Evolutionary conservation across 139 green algal species (phyloP).

Genomic region (Asterochloris erici): DNA sequence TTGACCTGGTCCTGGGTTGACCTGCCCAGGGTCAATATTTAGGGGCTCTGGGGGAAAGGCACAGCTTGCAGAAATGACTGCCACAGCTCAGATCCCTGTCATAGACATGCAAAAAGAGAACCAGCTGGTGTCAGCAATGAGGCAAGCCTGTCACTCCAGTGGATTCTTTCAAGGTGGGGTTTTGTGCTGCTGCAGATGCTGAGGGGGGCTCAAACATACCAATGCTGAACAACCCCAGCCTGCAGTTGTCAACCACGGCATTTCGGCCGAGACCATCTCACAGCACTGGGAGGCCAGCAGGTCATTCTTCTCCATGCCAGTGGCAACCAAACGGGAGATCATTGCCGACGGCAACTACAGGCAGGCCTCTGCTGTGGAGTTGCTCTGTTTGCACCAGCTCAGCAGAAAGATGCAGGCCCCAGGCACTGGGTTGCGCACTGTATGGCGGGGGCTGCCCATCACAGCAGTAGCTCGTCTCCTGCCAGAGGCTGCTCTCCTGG

Average conservation of each 20-base stretch:
- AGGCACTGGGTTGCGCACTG: not conserved
- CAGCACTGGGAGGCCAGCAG: constrained; percentile 46
- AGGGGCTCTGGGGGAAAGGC: no score
- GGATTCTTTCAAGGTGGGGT: constrained; percentile 64
- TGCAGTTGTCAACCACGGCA: constrained; percentile 75
- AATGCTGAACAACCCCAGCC: not conserved
- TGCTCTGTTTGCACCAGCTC: no score
- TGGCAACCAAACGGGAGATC: constrained; percentile 65
- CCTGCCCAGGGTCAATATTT: no score
- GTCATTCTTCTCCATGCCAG: constrained; percentile 72
- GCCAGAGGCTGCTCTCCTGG: not conserved
- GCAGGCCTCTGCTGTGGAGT: not conserved
- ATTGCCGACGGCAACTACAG: constrained; percentile 64
- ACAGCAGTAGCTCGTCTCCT: not conserved
- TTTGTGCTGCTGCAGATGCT: not conserved
- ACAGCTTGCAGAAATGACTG: no score
- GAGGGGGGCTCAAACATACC: not conserved
- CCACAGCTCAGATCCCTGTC: no score
- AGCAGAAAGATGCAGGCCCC: no score
- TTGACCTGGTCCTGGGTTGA: no score
- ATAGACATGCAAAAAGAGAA: no score
- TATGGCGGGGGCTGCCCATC: no score
- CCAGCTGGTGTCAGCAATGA: constrained; percentile 2
- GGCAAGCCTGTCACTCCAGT: constrained; percentile 28
- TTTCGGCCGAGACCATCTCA: constrained; percentile 50